phyloP scores from a whole-genome alignment of 108 stramenopile genomes.

The Cylindrotheca fusiformis region DNA sequence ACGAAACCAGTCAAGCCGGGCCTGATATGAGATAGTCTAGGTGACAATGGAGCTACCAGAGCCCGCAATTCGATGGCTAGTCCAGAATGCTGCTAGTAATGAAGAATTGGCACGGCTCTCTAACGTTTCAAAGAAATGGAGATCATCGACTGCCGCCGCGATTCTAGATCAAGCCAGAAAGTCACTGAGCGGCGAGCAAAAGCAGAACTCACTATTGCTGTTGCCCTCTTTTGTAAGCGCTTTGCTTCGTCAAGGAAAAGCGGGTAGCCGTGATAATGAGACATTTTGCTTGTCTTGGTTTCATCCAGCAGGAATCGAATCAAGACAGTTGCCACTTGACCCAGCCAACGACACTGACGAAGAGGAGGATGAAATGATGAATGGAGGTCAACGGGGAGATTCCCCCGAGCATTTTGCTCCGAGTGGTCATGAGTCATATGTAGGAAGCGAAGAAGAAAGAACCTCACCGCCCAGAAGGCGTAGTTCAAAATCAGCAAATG shows the following conservation, averaged over 20 bases:
- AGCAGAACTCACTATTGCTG: constrained; percentile 14
- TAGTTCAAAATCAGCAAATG: constrained; percentile 18
- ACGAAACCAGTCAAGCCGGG: no score
- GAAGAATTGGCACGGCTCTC: constrained; percentile 59
- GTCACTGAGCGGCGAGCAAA: constrained; percentile 9
- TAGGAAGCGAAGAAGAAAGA: constrained; percentile 16
- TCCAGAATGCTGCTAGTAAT: constrained; percentile 47
- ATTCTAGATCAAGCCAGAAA: constrained; percentile 15
- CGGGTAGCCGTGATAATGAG: constrained; percentile 31
- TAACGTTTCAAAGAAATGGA: constrained; percentile 61
- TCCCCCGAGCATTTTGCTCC: constrained; percentile 1
- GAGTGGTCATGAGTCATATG: constrained; percentile 3
- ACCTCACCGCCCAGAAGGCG: neutral
- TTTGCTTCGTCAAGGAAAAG: constrained; percentile 22
- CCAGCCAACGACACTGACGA: constrained; percentile 27
- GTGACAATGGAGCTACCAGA: constrained; percentile 10
- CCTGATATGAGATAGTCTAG: neutral
- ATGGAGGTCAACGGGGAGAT: neutral
- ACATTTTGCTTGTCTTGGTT: constrained; percentile 83
- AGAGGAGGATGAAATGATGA: constrained; percentile 2
- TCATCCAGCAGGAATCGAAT: constrained; percentile 66
- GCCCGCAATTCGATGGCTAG: constrained; percentile 40
- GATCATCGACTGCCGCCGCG: constrained; percentile 20
- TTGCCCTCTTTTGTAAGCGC: constrained; percentile 51
- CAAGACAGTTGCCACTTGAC: constrained; percentile 29